Base-by-base conservation (phyloP, 1,284 basidiomycete species). In the Malassezia dermatis region DNA sequence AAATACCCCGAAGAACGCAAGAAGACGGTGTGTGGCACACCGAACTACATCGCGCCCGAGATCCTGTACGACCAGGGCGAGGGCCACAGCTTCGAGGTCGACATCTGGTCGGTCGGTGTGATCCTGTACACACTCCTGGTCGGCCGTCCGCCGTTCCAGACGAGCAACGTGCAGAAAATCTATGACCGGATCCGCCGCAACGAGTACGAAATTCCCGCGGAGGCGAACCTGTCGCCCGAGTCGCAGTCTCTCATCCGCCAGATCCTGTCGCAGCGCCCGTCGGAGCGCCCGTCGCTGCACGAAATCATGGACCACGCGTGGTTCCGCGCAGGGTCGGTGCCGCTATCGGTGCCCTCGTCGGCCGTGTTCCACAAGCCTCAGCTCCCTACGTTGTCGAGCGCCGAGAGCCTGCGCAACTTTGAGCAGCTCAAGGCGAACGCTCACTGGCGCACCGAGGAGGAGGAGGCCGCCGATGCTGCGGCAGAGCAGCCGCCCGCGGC, bases 11-110 rank as follows among this genome's bases (percentile, higher is more conserved):
- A 91, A 1, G 94, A 98, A 75, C 79, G 93, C 64, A 95, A 96
- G 80, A 95, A 94, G 82, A 98, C 93, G 0, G 93, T 96, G 46
- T 96, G 93, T 67, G 94, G 93, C 6, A 98, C 93, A 1, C 94
- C 93, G 1, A 96, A 98, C 75, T 96, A 98, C 75, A 96, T 98
- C 64, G 94, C 94, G 0, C 94, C 93, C 0, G 93, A 98, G 75
- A 90, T 98, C 30, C 78, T 98, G 58, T 96, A 95, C 75, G 90
- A 95, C 75, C 88, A 86, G 40, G 88, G 85, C 24, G 91, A 90
- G 64, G 90, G 93, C 0, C 93, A 98, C 76, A 90, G 88, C 73
- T 98, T 95, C 69, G 93, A 96, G 77, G 93, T 96, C 31, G 93
- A 98, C 72, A 86, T 91, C 8, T 98, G 93, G 94, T 89, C 87